A percentile compares a stretch with the other conserved stretches of the same genome.
These are phyloP conservation scores for Aspergillus uvarum DNA, from an alignment of 2,329 filamentous ascomycete genomes.

Conservation along the genomic window DNA sequence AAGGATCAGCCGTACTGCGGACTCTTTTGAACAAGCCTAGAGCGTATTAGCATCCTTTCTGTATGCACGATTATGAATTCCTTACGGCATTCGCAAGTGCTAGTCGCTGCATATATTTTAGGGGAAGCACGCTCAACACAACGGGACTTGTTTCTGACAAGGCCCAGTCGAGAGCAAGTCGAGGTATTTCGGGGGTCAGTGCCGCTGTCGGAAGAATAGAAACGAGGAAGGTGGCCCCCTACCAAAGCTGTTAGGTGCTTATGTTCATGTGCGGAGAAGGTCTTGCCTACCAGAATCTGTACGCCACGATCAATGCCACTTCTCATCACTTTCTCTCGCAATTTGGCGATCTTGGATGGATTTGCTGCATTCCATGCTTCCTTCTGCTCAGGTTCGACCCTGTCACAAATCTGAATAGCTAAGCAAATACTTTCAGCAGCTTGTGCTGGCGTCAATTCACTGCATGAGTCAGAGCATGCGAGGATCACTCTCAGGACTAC, in stretches of 20 bases:
- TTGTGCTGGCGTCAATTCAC: slow-evolving; percentile 25
- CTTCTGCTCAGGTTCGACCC: slow-evolving; percentile 34
- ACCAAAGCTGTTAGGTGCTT: not conserved
- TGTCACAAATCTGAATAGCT: slow-evolving; percentile 37
- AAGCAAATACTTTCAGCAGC: slow-evolving; percentile 38
- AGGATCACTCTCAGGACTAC: slow-evolving; percentile 43
- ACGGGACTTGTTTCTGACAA: slow-evolving; percentile 25
- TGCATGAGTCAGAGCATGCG: slow-evolving; percentile 40
- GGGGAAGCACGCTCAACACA: slow-evolving; percentile 24
- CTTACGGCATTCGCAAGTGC: slow-evolving; percentile 43
- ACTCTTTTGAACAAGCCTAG: slow-evolving; percentile 22
- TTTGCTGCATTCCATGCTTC: slow-evolving; percentile 36
- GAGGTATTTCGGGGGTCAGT: slow-evolving; percentile 29
- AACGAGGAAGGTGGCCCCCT: slow-evolving; percentile 36
- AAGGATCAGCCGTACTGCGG: slow-evolving; percentile 23
- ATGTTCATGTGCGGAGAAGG: not conserved
- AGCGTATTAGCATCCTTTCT: slow-evolving; percentile 15
- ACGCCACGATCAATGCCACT: slow-evolving; percentile 29
- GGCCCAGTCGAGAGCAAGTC: slow-evolving; percentile 25
- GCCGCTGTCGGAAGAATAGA: slow-evolving; percentile 26
- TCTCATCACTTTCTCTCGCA: slow-evolving; percentile 39
- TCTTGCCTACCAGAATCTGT: slow-evolving; percentile 36
- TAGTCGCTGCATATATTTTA: slow-evolving; percentile 26
- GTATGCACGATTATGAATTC: not conserved
- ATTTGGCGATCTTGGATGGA: slow-evolving; percentile 35